Evolutionary conservation across 176 grass and related monocot species (phyloP).

Genomic region (Chrysopogon serrulatus): DNA sequence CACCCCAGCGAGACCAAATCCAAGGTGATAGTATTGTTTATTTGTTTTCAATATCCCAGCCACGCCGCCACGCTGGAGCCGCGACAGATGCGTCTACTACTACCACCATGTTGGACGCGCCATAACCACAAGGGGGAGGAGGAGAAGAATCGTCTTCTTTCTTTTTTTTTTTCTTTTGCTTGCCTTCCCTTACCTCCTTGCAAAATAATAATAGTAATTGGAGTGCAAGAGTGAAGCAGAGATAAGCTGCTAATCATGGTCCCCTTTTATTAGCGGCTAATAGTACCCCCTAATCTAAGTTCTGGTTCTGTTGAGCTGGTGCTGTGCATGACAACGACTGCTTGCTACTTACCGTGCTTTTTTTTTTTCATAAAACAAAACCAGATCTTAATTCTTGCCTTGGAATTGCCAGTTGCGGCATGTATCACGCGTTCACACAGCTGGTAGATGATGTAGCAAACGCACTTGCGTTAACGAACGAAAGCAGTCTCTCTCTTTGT

Average conservation of each 20-base stretch:
- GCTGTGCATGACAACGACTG: neutral
- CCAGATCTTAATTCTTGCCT: too few species aligned
- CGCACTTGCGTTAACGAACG: too few species aligned
- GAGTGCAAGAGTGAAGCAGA: neutral
- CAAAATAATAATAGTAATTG: neutral
- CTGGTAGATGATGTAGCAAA: neutral
- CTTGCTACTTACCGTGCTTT: neutral
- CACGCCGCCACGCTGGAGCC: neutral
- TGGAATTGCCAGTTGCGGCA: too few species aligned
- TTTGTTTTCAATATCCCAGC: neutral
- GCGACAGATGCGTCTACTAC: neutral
- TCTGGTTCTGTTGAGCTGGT: neutral
- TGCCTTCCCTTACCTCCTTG: neutral
- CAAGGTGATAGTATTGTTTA: conserved; percentile 32
- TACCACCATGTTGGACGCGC: neutral
- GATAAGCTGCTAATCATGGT: neutral
- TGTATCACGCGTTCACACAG: neutral
- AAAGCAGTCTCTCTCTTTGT: too few species aligned
- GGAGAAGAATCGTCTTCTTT: neutral
- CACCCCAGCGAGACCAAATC: conserved; percentile 22
- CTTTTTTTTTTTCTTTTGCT: neutral
- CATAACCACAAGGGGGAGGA: neutral
- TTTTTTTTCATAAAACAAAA: neutral
- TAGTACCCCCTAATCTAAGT: neutral
- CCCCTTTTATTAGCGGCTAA: neutral